Conservation (phyloP, 129 eudicot species). For the sunflower (Helianthus annuus) region HanXRQr2.0-SUNRISE NC_035443.2:140611525-140612024, state of each 20-base stretch:
- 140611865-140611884: conserved; percentile 1
- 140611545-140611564: too few relatives aligned
- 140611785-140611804: background rate
- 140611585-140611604: too few relatives aligned
- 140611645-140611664: background rate
- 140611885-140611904: background rate
- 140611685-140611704: background rate
- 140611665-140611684: background rate
- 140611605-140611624: too few relatives aligned
- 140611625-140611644: background rate
- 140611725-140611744: background rate
- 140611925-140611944: conserved; percentile 5
- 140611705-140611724: background rate
- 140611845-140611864: conserved; percentile 11
- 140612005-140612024: conserved; percentile 16
- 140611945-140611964: conserved; percentile 22
- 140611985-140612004: background rate
- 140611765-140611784: conserved; percentile 4
- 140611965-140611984: background rate
- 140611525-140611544: too few relatives aligned
- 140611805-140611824: conserved; percentile 7
- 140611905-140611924: too few relatives aligned
- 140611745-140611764: background rate
- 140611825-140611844: conserved; percentile 10
- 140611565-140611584: too few relatives aligned